phyloP scores from a whole-genome alignment of 805 yeast genomes.

The Hanseniaspora thailandica region DNA sequence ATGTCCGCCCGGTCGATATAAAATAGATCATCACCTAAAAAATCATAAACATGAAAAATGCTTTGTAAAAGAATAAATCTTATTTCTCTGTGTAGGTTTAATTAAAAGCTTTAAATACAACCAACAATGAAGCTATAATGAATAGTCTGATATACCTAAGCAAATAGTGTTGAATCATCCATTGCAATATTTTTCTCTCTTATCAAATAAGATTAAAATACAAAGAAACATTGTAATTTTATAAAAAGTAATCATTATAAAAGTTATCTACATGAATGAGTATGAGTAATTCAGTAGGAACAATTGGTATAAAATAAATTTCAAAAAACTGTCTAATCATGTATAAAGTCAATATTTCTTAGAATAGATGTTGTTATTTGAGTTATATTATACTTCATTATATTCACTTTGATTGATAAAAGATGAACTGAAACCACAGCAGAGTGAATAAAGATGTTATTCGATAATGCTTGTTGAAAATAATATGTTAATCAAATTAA shows the following conservation, averaged over 20 bases:
- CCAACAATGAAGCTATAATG: background rate
- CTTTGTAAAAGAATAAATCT: background rate
- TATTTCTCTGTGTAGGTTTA: background rate
- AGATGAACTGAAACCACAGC: background rate
- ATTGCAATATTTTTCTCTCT: too few species aligned
- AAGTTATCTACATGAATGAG: slow-evolving; percentile 33
- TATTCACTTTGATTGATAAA: background rate
- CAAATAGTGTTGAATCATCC: too few species aligned
- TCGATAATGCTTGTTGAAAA: background rate
- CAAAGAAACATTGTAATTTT: background rate
- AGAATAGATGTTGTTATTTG: background rate
- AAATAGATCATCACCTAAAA: slow-evolving; percentile 27
- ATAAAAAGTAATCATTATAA: slow-evolving; percentile 19
- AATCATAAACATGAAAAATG: background rate
- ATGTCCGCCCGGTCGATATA: slow-evolving; percentile 43
- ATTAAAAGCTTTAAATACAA: too few species aligned
- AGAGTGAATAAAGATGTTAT: background rate
- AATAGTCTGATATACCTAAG: slow-evolving; percentile 6
- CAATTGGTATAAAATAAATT: slow-evolving; percentile 29
- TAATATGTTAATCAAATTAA: too few species aligned
- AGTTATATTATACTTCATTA: slow-evolving; percentile 13
- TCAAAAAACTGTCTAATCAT: slow-evolving; percentile 19
- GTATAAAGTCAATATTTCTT: background rate
- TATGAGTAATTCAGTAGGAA: slow-evolving; percentile 32
- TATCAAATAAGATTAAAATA: too few species aligned